phyloP scores from a whole-genome alignment of 1,284 basidiomycete species.

The Amylostereum chailletii region DNA sequence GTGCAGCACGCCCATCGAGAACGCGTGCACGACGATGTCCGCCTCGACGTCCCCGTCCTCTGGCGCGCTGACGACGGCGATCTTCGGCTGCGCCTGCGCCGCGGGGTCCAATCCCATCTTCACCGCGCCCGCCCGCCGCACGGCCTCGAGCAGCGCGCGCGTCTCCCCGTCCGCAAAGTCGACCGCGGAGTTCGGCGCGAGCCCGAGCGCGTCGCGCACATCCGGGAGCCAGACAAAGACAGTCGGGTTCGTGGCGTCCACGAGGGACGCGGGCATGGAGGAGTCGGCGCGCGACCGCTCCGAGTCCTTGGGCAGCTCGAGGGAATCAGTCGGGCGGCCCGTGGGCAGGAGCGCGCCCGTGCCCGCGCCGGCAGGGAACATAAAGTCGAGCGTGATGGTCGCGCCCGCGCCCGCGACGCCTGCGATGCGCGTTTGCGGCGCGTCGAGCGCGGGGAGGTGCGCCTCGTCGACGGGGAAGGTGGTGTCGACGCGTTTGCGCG shows the following conservation, averaged over 20 bases:
- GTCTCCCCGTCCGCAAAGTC: constrained; percentile 21
- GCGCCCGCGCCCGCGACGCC: constrained; percentile 63
- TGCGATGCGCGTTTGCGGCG: constrained; percentile 44
- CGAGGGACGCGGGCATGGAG: constrained; percentile 33
- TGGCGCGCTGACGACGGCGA: constrained; percentile 46
- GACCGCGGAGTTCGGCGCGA: constrained; percentile 14
- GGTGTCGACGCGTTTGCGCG: constrained; percentile 55
- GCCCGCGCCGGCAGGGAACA: constrained; percentile 56
- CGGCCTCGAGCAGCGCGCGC: constrained; percentile 34
- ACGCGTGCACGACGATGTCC: constrained; percentile 53
- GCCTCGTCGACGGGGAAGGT: constrained; percentile 44
- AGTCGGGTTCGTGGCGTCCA: constrained; percentile 71
- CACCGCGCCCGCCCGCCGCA: constrained; percentile 48
- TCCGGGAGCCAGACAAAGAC: constrained; percentile 46
- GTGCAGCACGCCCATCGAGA: constrained; percentile 68
- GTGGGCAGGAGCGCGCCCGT: constrained; percentile 66
- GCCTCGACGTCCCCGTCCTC: constrained; percentile 17
- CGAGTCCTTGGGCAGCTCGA: constrained; percentile 24
- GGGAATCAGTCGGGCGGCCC: constrained; percentile 35
- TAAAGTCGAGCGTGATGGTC: constrained; percentile 56
- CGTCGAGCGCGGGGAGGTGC: constrained; percentile 33
- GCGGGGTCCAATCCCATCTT: constrained; percentile 57
- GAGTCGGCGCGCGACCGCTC: constrained; percentile 5
- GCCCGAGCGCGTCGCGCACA: constrained; percentile 29
- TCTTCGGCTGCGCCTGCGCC: constrained; percentile 63